Evolutionary conservation across 1,139 yeast species (phyloP).

Genomic region (Pichia sp.): DNA sequence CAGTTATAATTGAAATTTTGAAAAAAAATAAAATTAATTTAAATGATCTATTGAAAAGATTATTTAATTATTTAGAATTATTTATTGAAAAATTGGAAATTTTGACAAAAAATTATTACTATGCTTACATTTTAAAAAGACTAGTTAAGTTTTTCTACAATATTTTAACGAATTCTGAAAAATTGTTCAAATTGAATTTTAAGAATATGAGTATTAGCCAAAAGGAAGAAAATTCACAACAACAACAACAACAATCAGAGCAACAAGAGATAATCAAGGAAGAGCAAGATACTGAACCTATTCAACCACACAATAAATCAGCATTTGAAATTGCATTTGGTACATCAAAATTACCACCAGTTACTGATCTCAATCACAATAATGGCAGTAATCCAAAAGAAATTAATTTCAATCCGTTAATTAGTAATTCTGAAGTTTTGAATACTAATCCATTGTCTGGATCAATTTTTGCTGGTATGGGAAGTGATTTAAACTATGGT

Average conservation of each 20-base stretch:
- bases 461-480: slow-evolving; percentile 2
- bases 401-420: slow-evolving; percentile 14
- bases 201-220: slow-evolving; percentile 21
- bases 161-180: slow-evolving; percentile 28
- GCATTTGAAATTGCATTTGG: slow-evolving; percentile 32
- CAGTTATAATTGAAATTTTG: slow-evolving; percentile 28
- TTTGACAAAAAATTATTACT: slow-evolving; percentile 29
- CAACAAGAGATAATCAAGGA: background rate
- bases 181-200: slow-evolving; percentile 27
- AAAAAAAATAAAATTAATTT: slow-evolving; percentile 28
- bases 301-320: slow-evolving; percentile 3
- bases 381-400: slow-evolving; percentile 13
- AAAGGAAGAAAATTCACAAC: slow-evolving; percentile 1
- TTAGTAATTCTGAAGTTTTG: slow-evolving; percentile 10
- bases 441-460: background rate
- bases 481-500: background rate
- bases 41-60: slow-evolving; percentile 26
- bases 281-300: background rate
- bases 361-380: slow-evolving; percentile 25
- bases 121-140: slow-evolving; percentile 33
- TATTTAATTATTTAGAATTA: slow-evolving; percentile 29
- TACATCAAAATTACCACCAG: slow-evolving; percentile 30
- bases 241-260: background rate
- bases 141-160: slow-evolving; percentile 31
- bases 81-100: slow-evolving; percentile 29